Evolutionary conservation across 331 rosid genomes (phyloP), one percentile per base, ranked within the genome.

Genomic region (Quercus tomentella): DNA sequence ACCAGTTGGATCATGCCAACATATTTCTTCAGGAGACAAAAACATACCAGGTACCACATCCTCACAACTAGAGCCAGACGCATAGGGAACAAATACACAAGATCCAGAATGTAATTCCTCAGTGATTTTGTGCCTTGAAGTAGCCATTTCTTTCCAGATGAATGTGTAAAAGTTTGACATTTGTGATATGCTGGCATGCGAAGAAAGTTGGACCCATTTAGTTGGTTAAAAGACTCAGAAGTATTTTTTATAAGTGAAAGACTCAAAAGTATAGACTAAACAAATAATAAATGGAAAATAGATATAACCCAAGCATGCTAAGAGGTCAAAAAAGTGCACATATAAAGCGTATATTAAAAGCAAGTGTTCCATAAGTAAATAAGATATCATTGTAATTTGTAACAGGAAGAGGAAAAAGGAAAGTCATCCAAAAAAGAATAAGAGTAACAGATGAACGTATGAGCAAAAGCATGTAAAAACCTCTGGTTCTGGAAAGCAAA

Each of bases 1-100:
- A 41, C 92, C 93, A 83, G 85, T 86, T 70, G 93, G 84, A 84
- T 95, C 97, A 62, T 82, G 71, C 98, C 98, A 95, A 79, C 81
- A 88, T 65, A 92, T 96, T 85, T 91, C 91, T 72, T 74, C 78
- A 45, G 91, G 89, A 79, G 86, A 86, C 80, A 90, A 80, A 77
- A 95, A 88, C 11, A 60, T 81, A 77, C 98, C 98, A 76, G 88
- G 61, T 65, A 86, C 93, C 81, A 83, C 85, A 74, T 91, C 91
- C 58, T 84, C 88, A 1, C 84, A 83, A 72, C 81, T 81, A 75
- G 79, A 82, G 79, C 81, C 77, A 81, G 89, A 79, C 49, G 86
- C 77, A 79, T 81, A 28, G 1, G 98, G 98, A 43, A 89, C 84
- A 87, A 95, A 95, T 80, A 95, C 87, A 57, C 87, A 92, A 70